Evolutionary conservation across 805 yeast genomes (phyloP), one percentile per base, ranked within the genome.

Genomic region (Yamadazyma nakazawae): DNA sequence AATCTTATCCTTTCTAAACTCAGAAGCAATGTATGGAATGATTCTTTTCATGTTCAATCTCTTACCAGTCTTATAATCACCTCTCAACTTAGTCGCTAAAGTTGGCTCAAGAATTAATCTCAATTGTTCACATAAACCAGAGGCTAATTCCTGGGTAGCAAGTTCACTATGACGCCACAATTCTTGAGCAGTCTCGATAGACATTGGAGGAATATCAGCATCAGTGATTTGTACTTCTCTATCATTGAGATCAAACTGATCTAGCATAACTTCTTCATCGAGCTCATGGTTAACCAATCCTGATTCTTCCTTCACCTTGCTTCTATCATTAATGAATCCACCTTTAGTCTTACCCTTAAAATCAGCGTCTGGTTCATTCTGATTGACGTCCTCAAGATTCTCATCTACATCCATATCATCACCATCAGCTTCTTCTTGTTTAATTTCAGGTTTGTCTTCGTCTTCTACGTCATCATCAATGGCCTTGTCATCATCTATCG

Each of bases 51-150:
- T 91, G 67, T 94, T 94, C 58, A 94, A 78, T 55, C 99, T 78
- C 65, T 94, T 94, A 64, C 99, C 99, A 1, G 97, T 91, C 67
- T 91, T 90, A 69, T 89, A 94, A 63, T 94, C 99, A 61, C 99
- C 99, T 52, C 80, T 82, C 48, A 94, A 73, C 63, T 94, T 94
- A 2, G 98, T 92, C n/a, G 97, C 95, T 50, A 88, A 72, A 0
- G 99, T 94, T 4, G 99, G 99, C 63, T 91, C 98, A 53, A 94
- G 72, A 60, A 94, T 94, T 52, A 94, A 77, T 35, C 99, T 76
- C 49, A 94, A 74, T 65, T 94, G 99, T 68, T 94, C 99, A 62
- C 96, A 85, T 35, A 94, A 74, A 16, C 88, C 82, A 0, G 96
- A 81, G 2, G 97, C 85, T 31, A 94, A 70, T 52, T 91, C 98